phyloP scores from a whole-genome alignment of 2,329 filamentous ascomycete genomes.

The Penicillium sp. region DNA sequence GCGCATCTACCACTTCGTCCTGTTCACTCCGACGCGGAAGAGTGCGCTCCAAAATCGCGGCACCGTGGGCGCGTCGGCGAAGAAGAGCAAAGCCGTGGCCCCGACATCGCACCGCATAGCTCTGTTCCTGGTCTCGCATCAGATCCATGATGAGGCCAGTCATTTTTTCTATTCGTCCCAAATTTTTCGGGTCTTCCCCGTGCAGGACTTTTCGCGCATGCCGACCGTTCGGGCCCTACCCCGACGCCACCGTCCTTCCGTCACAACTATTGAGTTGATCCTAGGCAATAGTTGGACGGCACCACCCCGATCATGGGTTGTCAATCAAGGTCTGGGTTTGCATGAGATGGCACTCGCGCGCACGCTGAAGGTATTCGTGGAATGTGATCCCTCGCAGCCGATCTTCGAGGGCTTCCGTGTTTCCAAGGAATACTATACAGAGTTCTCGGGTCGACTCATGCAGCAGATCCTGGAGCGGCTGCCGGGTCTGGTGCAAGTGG shows the following conservation, averaged over 20 bases:
- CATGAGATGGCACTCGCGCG: constrained; percentile 48
- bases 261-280: constrained; percentile 56
- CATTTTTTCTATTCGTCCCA: constrained; percentile 52
- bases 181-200: constrained; percentile 54
- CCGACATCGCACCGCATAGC: constrained; percentile 37
- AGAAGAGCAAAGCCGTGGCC: constrained; percentile 34
- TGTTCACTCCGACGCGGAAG: constrained; percentile 39
- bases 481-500: constrained; percentile 49
- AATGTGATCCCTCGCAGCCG: constrained; percentile 54
- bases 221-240: constrained; percentile 51
- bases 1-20: constrained; percentile 48
- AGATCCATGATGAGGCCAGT: constrained; percentile 52
- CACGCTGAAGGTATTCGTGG: constrained; percentile 56
- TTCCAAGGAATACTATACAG: constrained; percentile 56
- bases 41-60: constrained; percentile 28
- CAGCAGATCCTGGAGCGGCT: constrained; percentile 50
- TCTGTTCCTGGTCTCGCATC: constrained; percentile 42
- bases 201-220: constrained; percentile 48
- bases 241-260: constrained; percentile 49
- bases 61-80: constrained; percentile 38
- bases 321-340: constrained; percentile 50
- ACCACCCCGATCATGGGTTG: constrained; percentile 55
- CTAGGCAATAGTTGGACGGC: constrained; percentile 59
- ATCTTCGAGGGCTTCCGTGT: constrained; percentile 58
- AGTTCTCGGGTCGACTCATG: constrained; percentile 53